Evolutionary conservation across 2,329 filamentous ascomycete genomes (phyloP).

Genomic region (Botrytis cinerea): DNA sequence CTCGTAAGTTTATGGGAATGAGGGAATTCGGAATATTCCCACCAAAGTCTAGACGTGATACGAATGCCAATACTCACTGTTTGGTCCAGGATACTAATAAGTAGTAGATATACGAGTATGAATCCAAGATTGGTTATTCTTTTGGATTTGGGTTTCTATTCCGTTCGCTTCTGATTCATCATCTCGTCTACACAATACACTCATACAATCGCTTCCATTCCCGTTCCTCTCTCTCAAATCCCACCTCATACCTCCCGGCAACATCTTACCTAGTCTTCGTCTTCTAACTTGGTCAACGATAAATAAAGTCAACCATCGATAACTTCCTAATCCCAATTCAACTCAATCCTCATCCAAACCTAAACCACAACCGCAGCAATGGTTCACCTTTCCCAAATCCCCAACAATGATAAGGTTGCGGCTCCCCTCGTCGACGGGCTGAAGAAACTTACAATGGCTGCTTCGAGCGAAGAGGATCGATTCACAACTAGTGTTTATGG

Average conservation of each 20-base stretch:
- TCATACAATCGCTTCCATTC: background rate
- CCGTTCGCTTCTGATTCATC: background rate
- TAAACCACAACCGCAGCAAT: conserved; percentile 42
- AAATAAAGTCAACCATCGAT: background rate
- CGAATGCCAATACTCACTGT: background rate
- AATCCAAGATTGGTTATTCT: background rate
- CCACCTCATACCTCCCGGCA: background rate
- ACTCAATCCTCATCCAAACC: background rate
- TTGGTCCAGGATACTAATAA: background rate
- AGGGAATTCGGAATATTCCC: background rate
- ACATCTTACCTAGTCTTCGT: background rate
- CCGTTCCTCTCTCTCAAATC: background rate
- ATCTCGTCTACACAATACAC: background rate
- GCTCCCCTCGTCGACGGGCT: conserved; percentile 45
- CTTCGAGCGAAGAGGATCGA: conserved; percentile 26
- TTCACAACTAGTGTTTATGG: conserved; percentile 68
- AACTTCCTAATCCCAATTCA: background rate
- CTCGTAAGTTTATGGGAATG: background rate
- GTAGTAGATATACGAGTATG: background rate
- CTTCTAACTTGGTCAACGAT: background rate
- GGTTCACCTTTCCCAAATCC: conserved; percentile 52
- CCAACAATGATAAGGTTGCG: conserved; percentile 33
- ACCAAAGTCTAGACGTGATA: background rate
- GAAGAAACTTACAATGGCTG: conserved; percentile 49
- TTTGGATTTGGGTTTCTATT: background rate